Percentiles rank a stretch among this genome's conserved stretches.
phyloP scores from a whole-genome alignment of 75 land plant genomes.

The Picea glauca region DNA sequence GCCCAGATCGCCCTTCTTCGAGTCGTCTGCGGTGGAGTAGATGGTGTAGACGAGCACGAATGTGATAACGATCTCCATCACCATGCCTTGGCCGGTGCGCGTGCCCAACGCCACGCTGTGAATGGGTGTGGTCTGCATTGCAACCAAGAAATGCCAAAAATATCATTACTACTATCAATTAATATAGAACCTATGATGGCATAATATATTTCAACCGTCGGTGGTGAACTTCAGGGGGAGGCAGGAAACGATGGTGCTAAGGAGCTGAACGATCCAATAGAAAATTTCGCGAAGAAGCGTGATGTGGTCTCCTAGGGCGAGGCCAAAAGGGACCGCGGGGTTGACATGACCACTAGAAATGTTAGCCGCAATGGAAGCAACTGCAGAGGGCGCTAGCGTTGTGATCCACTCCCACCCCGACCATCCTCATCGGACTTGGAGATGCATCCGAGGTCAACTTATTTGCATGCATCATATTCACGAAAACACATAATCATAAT shows the following conservation, averaged over 20 bases:
- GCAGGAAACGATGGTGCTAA: slow-evolving; percentile 51
- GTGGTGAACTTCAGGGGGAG: slow-evolving; percentile 48
- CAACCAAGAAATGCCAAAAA: no score
- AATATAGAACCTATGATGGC: background rate
- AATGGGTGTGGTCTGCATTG: background rate
- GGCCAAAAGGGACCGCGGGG: slow-evolving; percentile 73
- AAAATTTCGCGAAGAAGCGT: slow-evolving; percentile 57
- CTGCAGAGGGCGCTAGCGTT: slow-evolving; percentile 55
- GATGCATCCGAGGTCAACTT: slow-evolving; percentile 40
- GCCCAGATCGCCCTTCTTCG: slow-evolving; percentile 18
- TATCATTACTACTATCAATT: no score
- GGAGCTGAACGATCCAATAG: slow-evolving; percentile 75
- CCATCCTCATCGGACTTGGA: slow-evolving; percentile 50
- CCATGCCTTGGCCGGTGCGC: slow-evolving; percentile 1
- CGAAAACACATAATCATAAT: no score
- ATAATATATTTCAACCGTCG: slow-evolving; percentile 8
- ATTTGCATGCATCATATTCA: slow-evolving; percentile 12
- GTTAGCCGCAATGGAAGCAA: slow-evolving; percentile 59
- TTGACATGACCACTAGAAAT: slow-evolving; percentile 81
- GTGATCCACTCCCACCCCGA: slow-evolving; percentile 52
- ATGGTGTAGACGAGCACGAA: slow-evolving; percentile 17
- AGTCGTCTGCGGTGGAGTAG: slow-evolving; percentile 5
- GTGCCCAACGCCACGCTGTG: slow-evolving; percentile 7
- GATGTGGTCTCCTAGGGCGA: slow-evolving; percentile 69
- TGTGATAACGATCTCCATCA: slow-evolving; percentile 13